These are phyloP conservation scores for Podaxis sp. DNA, from an alignment of 768 basidiomycete genomes.

Conservation along the genomic window DNA sequence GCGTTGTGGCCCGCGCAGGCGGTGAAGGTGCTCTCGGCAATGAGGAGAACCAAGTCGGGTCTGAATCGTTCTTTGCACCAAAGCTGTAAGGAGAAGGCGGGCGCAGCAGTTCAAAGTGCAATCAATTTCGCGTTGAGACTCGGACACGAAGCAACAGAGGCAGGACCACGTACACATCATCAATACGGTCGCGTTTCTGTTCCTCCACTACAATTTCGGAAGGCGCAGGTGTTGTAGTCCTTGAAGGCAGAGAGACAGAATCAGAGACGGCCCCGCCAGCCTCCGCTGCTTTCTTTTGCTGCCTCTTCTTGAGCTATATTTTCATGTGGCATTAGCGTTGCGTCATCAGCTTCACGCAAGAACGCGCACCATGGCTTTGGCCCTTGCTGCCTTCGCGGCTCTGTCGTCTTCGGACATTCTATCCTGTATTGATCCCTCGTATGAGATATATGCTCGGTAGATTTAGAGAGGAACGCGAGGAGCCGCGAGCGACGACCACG, in stretches of 20 bases:
- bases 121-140: neutral
- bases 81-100: neutral
- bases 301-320: conserved; percentile 75
- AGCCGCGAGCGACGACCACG: neutral
- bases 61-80: conserved; percentile 39
- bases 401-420: conserved; percentile 75
- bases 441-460: neutral
- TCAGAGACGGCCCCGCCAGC: conserved; percentile 29
- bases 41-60: conserved; percentile 60
- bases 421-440: conserved; percentile 24
- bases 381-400: conserved; percentile 79
- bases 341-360: neutral
- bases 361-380: conserved; percentile 70
- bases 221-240: conserved; percentile 52
- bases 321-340: neutral
- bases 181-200: conserved; percentile 44
- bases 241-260: conserved; percentile 38
- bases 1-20: conserved; percentile 26
- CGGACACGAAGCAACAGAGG: neutral
- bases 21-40: conserved; percentile 47
- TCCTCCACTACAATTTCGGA: conserved; percentile 33
- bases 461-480: neutral
- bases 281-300: conserved; percentile 65
- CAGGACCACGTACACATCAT: conserved; percentile 61
- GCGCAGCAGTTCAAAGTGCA: neutral